Conservation (phyloP, 495 filamentous ascomycete species). For the Penicillium goetzii region DNA sequence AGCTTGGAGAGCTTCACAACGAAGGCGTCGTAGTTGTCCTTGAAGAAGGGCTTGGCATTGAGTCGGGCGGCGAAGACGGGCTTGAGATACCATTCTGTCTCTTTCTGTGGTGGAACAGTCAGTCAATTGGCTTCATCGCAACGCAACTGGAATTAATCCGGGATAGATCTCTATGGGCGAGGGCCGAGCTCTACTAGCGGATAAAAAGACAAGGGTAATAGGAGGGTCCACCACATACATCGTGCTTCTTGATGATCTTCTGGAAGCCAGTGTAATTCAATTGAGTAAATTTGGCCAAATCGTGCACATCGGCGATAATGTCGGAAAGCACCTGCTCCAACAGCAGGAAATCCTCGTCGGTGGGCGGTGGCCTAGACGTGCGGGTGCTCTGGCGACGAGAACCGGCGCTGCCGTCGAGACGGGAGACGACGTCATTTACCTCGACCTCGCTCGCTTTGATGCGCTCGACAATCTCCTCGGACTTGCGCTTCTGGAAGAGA, state of each 20-base stretch:
- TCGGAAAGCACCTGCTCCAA: slow-evolving; percentile 95
- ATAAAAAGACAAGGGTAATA: background rate
- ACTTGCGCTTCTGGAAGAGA: slow-evolving; percentile 93
- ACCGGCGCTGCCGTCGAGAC: slow-evolving; percentile 53
- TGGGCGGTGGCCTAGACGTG: slow-evolving; percentile 42
- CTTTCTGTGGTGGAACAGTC: slow-evolving; percentile 64
- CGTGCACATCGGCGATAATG: slow-evolving; percentile 98
- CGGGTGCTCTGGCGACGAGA: slow-evolving; percentile 30
- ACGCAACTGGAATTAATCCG: background rate
- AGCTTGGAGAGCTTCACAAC: slow-evolving; percentile 94
- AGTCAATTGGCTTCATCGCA: slow-evolving; percentile 6
- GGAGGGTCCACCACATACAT: slow-evolving; percentile 60
- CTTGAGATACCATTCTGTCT: slow-evolving; percentile 89
- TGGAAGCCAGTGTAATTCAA: slow-evolving; percentile 99
- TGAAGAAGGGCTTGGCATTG: slow-evolving; percentile 96
- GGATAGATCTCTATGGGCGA: too few species aligned
- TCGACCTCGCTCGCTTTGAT: slow-evolving; percentile 86
- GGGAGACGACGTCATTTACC: slow-evolving; percentile 81
- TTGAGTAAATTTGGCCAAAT: slow-evolving; percentile 97
- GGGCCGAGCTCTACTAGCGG: background rate
- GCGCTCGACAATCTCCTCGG: slow-evolving; percentile 86
- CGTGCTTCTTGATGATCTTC: slow-evolving; percentile 99
- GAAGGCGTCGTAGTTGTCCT: slow-evolving; percentile 96
- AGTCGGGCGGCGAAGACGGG: slow-evolving; percentile 92
- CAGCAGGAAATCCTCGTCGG: slow-evolving; percentile 91